Conservation (phyloP, 257 asterid species). For the Marsdenia floribunda region DNA sequence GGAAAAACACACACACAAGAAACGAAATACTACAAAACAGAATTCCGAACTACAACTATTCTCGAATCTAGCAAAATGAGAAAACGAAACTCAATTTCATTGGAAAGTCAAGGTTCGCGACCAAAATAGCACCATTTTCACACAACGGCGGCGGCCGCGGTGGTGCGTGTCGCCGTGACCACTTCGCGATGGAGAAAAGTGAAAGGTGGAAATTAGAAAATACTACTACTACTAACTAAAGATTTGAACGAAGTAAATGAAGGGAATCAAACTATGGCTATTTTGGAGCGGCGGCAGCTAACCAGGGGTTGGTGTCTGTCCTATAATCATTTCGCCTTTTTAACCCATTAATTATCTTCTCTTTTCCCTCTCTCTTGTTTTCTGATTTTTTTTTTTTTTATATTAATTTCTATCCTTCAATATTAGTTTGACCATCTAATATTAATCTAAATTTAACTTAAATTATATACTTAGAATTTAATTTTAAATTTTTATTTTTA, state of each 20-base stretch:
- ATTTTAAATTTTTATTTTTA: too few species aligned
- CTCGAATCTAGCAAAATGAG: slow-evolving; percentile 27
- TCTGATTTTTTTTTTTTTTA: too few species aligned
- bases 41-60: slow-evolving; percentile 5
- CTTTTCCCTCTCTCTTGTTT: background rate
- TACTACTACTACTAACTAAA: background rate
- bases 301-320: background rate
- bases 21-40: slow-evolving; percentile 7
- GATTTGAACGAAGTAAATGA: slow-evolving; percentile 21
- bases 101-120: slow-evolving; percentile 16
- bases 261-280: slow-evolving; percentile 5
- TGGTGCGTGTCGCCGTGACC: slow-evolving; percentile 5
- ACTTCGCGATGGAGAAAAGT: background rate
- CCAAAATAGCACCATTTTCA: slow-evolving; percentile 15
- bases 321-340: slow-evolving; percentile 25
- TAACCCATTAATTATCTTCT: background rate
- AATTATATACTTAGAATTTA: too few species aligned
- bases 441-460: too few species aligned
- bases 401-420: too few species aligned
- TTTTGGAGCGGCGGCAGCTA: slow-evolving; percentile 21
- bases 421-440: too few species aligned
- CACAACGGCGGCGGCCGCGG: slow-evolving; percentile 28
- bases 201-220: background rate
- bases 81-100: slow-evolving; percentile 27
- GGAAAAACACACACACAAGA: slow-evolving; percentile 1